Percentiles rank a stretch among this genome's conserved stretches.
Conservation (phyloP, 306 rosid genomes). For the Cucumis hystrix region DNA sequence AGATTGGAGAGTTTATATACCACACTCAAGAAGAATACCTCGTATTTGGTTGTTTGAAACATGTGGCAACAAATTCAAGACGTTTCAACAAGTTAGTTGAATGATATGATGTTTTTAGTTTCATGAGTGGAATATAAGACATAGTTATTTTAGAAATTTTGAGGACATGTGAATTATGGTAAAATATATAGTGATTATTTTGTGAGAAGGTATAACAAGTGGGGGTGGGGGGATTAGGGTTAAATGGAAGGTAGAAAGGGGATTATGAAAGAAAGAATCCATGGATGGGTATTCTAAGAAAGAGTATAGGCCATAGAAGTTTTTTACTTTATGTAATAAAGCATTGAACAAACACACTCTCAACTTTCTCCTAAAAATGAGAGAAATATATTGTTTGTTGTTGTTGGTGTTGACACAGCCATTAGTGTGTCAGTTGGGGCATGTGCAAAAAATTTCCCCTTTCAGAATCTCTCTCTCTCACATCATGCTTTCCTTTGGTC, state of each 20-base stretch:
- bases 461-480: neutral
- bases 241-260: neutral
- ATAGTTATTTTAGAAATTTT: too few relatives aligned
- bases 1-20: neutral
- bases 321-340: neutral
- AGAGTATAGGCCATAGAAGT: neutral
- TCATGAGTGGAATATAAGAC: too few relatives aligned
- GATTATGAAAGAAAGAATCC: neutral
- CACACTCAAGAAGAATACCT: too few relatives aligned
- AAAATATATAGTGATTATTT: neutral
- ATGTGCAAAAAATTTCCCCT: constrained; percentile 8
- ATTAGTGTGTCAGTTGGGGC: constrained; percentile 5
- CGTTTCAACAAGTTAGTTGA: too few relatives aligned
- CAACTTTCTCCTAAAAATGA: constrained; percentile 1
- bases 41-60: too few relatives aligned
- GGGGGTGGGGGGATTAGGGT: neutral
- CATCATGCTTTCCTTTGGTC: too few relatives aligned
- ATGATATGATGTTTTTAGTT: too few relatives aligned
- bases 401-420: neutral
- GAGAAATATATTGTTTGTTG: neutral
- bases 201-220: neutral
- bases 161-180: too few relatives aligned
- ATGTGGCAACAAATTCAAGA: too few relatives aligned
- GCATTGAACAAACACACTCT: neutral
- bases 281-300: neutral